phyloP scores from a whole-genome alignment of 2,329 filamentous ascomycete genomes.

The Dothidotthia symphoricarpi region DNA sequence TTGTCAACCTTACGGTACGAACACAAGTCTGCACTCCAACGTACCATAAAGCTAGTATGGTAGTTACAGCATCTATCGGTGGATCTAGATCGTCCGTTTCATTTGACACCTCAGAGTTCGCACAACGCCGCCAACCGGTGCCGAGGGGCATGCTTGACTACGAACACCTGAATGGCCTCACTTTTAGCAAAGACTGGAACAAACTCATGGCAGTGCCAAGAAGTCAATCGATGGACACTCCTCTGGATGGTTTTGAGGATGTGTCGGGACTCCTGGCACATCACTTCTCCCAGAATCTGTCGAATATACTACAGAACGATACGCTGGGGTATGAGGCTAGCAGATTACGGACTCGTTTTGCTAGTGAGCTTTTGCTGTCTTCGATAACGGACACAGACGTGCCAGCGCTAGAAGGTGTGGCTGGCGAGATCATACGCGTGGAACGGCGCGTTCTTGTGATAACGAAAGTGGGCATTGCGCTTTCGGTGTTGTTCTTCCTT shows the following conservation, averaged over 20 bases:
- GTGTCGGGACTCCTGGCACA: constrained; percentile 6
- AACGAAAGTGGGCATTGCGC: constrained; percentile 7
- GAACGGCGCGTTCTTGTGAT: constrained; percentile 17
- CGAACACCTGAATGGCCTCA: constrained; percentile 1
- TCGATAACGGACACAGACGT: constrained; percentile 4
- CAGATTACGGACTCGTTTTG: constrained; percentile 12
- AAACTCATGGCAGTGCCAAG: constrained; percentile 1
- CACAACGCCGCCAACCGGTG: neutral
- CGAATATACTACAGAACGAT: constrained; percentile 5
- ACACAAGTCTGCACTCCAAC: constrained; percentile 11
- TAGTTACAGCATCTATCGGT: constrained; percentile 8
- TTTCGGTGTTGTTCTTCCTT: constrained; percentile 12
- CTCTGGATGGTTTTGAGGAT: constrained; percentile 1
- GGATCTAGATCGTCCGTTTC: neutral
- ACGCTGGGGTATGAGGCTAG: constrained; percentile 5
- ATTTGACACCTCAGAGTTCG: constrained; percentile 6
- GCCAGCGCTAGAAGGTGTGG: neutral
- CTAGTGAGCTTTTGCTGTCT: constrained; percentile 13
- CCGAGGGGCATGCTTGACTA: constrained; percentile 4
- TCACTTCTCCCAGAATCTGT: constrained; percentile 4
- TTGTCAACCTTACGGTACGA: constrained; percentile 5
- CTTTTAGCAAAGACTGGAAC: constrained; percentile 7
- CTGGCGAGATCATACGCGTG: constrained; percentile 1
- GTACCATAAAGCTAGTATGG: constrained; percentile 7
- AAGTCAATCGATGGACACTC: neutral